Percentiles rank a stretch among this genome's conserved stretches.
Conservation (phyloP, 495 filamentous ascomycete genomes). For the Hypoxylon crocopeplum region DNA sequence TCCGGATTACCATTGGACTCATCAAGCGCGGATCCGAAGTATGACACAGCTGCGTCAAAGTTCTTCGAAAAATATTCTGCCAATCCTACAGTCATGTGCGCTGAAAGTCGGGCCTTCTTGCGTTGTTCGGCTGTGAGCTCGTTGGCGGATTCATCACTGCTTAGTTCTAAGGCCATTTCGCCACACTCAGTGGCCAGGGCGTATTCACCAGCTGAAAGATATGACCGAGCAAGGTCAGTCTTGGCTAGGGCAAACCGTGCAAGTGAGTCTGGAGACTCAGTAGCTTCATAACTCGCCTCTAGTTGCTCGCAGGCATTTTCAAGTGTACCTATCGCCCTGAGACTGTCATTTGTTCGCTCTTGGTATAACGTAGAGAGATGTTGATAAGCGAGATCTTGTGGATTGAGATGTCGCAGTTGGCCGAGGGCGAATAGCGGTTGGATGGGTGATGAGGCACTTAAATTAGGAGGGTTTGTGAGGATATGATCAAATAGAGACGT, state of each 20-base stretch:
- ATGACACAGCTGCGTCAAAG: slow-evolving; percentile 70
- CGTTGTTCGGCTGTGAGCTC: slow-evolving; percentile 61
- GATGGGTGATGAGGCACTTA: slow-evolving; percentile 64
- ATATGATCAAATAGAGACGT: slow-evolving; percentile 81
- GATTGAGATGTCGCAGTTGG: slow-evolving; percentile 74
- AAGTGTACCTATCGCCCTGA: slow-evolving; percentile 69
- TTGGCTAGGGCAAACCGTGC: slow-evolving; percentile 83
- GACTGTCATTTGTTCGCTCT: slow-evolving; percentile 75
- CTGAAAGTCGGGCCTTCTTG: slow-evolving; percentile 74
- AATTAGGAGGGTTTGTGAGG: slow-evolving; percentile 56
- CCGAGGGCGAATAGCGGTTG: slow-evolving; percentile 85
- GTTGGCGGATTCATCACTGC: slow-evolving; percentile 63
- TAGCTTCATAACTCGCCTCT: slow-evolving; percentile 82
- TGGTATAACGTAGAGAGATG: slow-evolving; percentile 83
- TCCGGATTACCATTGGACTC: slow-evolving; percentile 82
- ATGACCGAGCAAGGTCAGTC: slow-evolving; percentile 80
- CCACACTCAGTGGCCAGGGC: slow-evolving; percentile 72
- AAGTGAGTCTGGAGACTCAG: slow-evolving; percentile 76
- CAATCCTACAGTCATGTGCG: slow-evolving; percentile 85
- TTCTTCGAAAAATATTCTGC: slow-evolving; percentile 73
- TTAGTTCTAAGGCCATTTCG: slow-evolving; percentile 74
- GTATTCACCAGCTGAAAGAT: slow-evolving; percentile 71
- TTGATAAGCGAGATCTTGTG: slow-evolving; percentile 69
- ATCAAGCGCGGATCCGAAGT: slow-evolving; percentile 81
- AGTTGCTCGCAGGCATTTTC: slow-evolving; percentile 68